Percentiles rank a stretch among this genome's conserved stretches.
phyloP scores from a whole-genome alignment of 306 rosid genomes.

The Lathyrus tuberosus region DNA sequence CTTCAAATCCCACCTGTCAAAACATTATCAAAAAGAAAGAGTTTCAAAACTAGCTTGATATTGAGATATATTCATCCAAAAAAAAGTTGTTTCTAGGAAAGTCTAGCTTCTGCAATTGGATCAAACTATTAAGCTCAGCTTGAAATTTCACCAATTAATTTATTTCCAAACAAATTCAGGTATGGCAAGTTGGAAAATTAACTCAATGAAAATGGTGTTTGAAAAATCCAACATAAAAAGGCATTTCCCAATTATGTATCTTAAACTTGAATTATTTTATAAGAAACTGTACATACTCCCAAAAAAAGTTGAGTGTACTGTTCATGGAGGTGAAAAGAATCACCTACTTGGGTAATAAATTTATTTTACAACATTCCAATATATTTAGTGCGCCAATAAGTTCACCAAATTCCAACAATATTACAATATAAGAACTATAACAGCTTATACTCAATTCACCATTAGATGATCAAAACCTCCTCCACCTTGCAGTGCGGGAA shows the following conservation, averaged over 20 bases:
- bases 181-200: no score
- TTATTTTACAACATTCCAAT: neutral
- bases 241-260: neutral
- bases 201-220: neutral
- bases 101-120: no score
- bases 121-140: no score
- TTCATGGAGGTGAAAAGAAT: no score
- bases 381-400: neutral
- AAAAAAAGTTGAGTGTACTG: no score
- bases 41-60: no score
- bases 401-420: slow-evolving; percentile 26
- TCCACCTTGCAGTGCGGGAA: slow-evolving; percentile 78
- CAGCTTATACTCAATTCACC: slow-evolving; percentile 45
- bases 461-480: slow-evolving; percentile 89
- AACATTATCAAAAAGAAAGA: no score
- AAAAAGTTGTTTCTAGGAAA: no score
- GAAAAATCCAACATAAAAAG: neutral
- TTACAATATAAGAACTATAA: neutral
- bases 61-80: no score
- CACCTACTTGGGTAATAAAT: neutral
- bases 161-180: no score
- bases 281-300: neutral
- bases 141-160: no score
- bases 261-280: neutral
- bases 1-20: no score